Conservation (phyloP, 2,329 filamentous ascomycete genomes). For the Botryotinia narcissicola region DNA sequence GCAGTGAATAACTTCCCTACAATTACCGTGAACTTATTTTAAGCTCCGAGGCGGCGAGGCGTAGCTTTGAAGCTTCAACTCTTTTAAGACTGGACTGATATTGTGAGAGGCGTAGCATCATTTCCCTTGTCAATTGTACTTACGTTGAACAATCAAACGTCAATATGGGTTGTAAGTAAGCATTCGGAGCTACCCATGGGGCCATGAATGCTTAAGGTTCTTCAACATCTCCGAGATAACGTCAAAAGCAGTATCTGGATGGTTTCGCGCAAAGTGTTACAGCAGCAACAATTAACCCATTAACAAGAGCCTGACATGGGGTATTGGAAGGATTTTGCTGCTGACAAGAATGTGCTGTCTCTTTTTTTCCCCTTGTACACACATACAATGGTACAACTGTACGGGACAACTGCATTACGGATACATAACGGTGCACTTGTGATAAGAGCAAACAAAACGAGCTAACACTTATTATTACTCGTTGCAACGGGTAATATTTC, state of each 20-base stretch:
- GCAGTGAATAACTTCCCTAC: background rate
- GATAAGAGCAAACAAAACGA: background rate
- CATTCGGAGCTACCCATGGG: background rate
- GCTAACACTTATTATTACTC: background rate
- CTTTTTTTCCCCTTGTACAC: background rate
- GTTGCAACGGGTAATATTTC: background rate
- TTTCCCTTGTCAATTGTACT: background rate
- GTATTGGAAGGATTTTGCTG: background rate
- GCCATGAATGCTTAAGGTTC: background rate
- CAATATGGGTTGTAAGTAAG: background rate
- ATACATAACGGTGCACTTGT: too few species aligned
- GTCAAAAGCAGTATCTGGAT: background rate
- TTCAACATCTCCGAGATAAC: background rate
- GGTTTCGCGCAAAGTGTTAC: background rate
- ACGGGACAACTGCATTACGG: background rate
- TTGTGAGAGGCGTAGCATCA: conserved; percentile 5
- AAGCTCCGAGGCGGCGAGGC: conserved; percentile 3
- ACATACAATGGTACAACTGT: background rate
- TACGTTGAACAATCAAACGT: conserved; percentile 7
- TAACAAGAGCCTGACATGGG: background rate
- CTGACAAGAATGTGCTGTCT: background rate
- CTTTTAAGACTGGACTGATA: background rate
- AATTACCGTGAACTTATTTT: background rate
- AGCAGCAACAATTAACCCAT: background rate
- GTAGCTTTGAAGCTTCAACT: background rate